Percentiles rank a stretch among this genome's conserved stretches.
Evolutionary conservation across 2,329 filamentous ascomycete genomes (phyloP).

Genomic region (Fusarium neocosmosporiellum): DNA sequence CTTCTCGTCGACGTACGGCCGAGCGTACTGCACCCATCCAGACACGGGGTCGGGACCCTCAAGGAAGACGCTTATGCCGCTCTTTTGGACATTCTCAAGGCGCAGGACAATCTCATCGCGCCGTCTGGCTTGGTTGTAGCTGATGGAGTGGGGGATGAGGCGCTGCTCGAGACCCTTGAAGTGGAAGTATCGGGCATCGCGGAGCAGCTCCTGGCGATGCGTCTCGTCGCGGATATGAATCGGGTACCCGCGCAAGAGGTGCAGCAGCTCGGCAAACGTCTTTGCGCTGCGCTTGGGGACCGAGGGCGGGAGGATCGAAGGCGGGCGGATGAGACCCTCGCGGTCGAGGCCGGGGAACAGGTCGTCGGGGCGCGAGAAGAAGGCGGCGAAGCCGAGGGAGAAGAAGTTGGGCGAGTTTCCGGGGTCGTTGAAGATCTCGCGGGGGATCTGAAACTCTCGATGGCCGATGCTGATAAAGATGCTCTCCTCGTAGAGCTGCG

Average conservation of each 20-base stretch:
- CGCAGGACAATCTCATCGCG: constrained; percentile 82
- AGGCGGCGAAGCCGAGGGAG: constrained; percentile 87
- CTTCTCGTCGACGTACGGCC: constrained; percentile 85
- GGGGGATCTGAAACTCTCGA: constrained; percentile 88
- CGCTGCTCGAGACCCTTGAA: constrained; percentile 91
- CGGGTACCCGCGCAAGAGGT: constrained; percentile 85
- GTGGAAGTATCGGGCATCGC: constrained; percentile 93
- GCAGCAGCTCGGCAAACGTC: constrained; percentile 84
- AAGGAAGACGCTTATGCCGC: constrained; percentile 75
- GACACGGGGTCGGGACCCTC: constrained; percentile 49
- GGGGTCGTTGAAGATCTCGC: constrained; percentile 84
- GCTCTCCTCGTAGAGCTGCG: constrained; percentile 89
- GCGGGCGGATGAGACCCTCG: constrained; percentile 82
- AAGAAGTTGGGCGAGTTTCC: constrained; percentile 98
- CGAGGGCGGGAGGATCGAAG: constrained; percentile 83
- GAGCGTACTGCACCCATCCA: constrained; percentile 79
- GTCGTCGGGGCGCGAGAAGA: constrained; percentile 83
- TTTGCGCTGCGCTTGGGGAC: constrained; percentile 86
- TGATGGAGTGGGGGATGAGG: constrained; percentile 80
- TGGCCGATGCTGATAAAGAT: constrained; percentile 94
- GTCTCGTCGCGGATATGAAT: constrained; percentile 79
- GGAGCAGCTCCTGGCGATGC: constrained; percentile 81
- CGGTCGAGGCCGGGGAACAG: constrained; percentile 88
- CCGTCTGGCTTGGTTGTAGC: constrained; percentile 76
- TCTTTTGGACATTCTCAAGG: constrained; percentile 89